Base-by-base conservation (phyloP, 176 grass and related monocot species). In the Bromus sterilis region DNA sequence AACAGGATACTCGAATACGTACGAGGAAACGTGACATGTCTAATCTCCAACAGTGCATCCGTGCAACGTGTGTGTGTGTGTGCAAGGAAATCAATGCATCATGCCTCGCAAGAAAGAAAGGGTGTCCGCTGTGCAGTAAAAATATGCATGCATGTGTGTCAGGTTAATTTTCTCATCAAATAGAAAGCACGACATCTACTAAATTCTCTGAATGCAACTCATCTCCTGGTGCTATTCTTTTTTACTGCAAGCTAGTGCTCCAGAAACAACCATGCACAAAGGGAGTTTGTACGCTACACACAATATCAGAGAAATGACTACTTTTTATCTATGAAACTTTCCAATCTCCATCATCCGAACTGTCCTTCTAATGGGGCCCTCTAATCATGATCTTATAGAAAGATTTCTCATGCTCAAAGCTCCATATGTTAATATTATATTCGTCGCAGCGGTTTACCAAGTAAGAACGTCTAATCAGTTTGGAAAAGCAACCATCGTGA, bases 1-100 rank as follows among this genome's bases (percentile, higher is more conserved):
- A 32, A 29, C 40, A 61, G 68, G 40, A 29, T 71, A 46, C 40
- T 74, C 5, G 48, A 57, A 84, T 84, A 70, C 63, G 60, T 84
- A 70, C 63, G 60, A 83, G 81, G 71, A 73, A 58, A 2, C 26
- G 11, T 48, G 28, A 15, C 7, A 20, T 35, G 20, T 65, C 20
- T 39, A n/a, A 13, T 83, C 42, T 37, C 14, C 14, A 42, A 25
- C 69, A 72, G 41, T 46, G 42, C 70, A 49, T 73, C 40, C 68
- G 40, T 71, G 68, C 68, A 71, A 28, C n/a, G n/a, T 60, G 56
- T 42, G 65, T 68, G 33, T 34, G 24, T 37, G 32, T 32, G 36
- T 71, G 68, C 2, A 11, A 48, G 26, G 42, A 48, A 31, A 31
- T 46, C 43, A 73, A 73, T 73, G 42, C 42, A 49, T 48, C 41